Conservation (phyloP, 495 filamentous ascomycete species). For the Rusavskia elegans region DNA sequence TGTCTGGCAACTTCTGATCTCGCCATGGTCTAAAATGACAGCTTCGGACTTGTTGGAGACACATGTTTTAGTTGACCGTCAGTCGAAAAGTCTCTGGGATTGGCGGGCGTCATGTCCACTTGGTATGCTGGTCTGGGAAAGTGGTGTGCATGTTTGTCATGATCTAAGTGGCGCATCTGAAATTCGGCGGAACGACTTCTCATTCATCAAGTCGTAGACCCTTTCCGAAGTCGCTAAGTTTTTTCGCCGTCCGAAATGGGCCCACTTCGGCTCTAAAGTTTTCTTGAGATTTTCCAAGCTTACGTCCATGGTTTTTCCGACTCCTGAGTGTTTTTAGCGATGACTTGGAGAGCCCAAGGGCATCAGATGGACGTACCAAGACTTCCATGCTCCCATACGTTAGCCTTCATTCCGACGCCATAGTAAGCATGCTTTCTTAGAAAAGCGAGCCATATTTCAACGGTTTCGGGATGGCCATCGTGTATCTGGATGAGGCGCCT, state of each 20-base stretch:
- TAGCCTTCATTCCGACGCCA: conserved; percentile 97
- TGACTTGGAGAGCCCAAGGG: neutral
- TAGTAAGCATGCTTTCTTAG: conserved; percentile 80
- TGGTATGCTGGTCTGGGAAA: too few relatives aligned
- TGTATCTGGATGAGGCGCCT: conserved; percentile 82
- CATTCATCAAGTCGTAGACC: conserved; percentile 37
- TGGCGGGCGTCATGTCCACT: too few relatives aligned
- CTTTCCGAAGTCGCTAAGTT: conserved; percentile 31
- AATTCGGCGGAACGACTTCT: conserved; percentile 25
- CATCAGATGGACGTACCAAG: conserved; percentile 32
- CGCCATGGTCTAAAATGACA: too few relatives aligned
- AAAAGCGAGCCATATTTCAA: conserved; percentile 84
- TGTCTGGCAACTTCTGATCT: too few relatives aligned
- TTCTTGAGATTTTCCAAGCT: conserved; percentile 40
- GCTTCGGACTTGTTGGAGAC: too few relatives aligned
- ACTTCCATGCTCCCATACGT: conserved; percentile 75
- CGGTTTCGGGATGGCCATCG: conserved; percentile 76
- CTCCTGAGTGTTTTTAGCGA: conserved; percentile 29
- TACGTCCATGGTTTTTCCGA: conserved; percentile 49
- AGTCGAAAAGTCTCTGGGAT: too few relatives aligned
- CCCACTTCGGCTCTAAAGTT: conserved; percentile 44
- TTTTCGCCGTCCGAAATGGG: conserved; percentile 43
- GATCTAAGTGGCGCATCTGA: neutral
- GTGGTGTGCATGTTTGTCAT: too few relatives aligned
- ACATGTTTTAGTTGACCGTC: too few relatives aligned